phyloP scores from a whole-genome alignment of 208 protist genomes.

The Acanthamoeba sp. region DNA sequence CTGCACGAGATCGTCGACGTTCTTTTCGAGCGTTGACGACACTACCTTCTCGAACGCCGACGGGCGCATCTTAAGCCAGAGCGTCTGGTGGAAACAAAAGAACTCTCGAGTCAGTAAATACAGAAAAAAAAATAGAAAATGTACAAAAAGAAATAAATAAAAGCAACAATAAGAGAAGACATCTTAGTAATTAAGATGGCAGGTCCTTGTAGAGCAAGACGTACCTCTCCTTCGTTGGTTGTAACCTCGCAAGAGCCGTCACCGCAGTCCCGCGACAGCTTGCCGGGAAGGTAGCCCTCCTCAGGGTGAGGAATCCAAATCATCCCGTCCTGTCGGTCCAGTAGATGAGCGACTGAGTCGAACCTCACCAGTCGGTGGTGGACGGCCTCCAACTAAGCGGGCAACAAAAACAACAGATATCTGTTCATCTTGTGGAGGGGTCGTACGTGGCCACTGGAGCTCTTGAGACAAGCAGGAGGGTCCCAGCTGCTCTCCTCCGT shows the following conservation, averaged over 20 bases:
- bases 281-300: conserved; percentile 78
- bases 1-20: conserved; percentile 85
- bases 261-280: conserved; percentile 1
- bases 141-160: not conserved
- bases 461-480: not conserved
- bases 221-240: conserved; percentile 66
- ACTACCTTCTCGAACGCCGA: conserved; percentile 79
- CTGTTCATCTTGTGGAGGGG: no score
- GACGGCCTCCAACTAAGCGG: no score
- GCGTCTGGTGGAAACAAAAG: not conserved
- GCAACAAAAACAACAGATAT: not conserved
- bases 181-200: not conserved
- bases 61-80: conserved; percentile 32
- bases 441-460: not conserved
- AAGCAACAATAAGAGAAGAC: not conserved
- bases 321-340: conserved; percentile 77
- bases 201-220: no score
- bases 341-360: no score
- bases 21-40: not conserved
- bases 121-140: not conserved
- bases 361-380: no score
- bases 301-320: conserved; percentile 80
- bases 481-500: conserved; percentile 85
- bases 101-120: no score
- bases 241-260: conserved; percentile 18